A percentile compares a stretch with the other conserved stretches of the same genome.
Evolutionary conservation across 169 alveolate genomes (phyloP).

Genomic region (Perkinsus marinus): DNA sequence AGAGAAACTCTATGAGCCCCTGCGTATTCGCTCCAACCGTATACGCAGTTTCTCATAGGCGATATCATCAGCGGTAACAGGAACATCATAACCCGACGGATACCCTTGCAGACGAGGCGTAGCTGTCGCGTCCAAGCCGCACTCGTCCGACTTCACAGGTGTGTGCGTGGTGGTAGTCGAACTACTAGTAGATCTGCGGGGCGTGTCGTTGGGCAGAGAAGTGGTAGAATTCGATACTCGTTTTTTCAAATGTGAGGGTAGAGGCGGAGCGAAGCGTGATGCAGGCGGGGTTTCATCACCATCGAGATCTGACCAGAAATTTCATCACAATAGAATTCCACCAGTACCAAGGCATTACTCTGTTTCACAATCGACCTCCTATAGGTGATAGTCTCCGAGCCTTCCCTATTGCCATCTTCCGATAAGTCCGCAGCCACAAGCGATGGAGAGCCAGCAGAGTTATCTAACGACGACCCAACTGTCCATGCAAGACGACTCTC

Average conservation of each 20-base stretch:
- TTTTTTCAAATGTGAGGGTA: background rate
- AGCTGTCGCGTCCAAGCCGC: too few relatives aligned
- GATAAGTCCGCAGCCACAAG: too few relatives aligned
- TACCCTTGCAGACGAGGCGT: background rate
- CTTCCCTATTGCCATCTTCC: too few relatives aligned
- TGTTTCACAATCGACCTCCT: background rate
- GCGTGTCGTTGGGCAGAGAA: background rate
- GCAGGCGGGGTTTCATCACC: background rate
- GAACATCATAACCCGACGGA: background rate
- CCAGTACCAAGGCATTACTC: background rate
- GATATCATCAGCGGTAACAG: background rate
- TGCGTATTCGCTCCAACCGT: background rate
- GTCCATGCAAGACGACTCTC: background rate
- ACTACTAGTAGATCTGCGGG: background rate
- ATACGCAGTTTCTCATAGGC: background rate
- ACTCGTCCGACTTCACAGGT: background rate
- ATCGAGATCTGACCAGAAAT: too few relatives aligned
- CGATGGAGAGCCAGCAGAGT: too few relatives aligned
- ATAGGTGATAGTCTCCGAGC: too few relatives aligned
- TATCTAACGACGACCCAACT: too few relatives aligned
- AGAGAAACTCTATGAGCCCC: background rate
- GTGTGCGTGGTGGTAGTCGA: background rate
- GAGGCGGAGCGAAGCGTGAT: background rate
- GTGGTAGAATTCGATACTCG: background rate
- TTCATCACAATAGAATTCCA: background rate